A percentile compares a stretch with the other conserved stretches of the same genome.
These are phyloP conservation scores for Geranomyces michiganensis DNA, from an alignment of 192 early-diverging fungal species.

Conservation along the genomic window DNA sequence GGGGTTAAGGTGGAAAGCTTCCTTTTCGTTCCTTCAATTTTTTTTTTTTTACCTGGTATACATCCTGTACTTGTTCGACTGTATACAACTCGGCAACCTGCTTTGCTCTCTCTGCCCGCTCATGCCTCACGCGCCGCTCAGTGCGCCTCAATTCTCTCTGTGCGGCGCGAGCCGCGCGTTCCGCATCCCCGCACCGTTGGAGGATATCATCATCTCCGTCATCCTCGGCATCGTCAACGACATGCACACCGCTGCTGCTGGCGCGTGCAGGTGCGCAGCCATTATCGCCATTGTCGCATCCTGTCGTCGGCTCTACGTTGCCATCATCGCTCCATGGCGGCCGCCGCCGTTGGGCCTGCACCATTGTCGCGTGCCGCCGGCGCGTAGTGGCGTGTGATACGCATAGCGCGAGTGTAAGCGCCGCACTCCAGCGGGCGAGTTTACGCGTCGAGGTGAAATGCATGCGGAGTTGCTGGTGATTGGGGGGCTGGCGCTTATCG, in stretches of 20 bases:
- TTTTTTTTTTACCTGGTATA: conserved; percentile 35
- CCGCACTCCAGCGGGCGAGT: conserved; percentile 28
- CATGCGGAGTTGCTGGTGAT: neutral
- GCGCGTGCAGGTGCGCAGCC: too few relatives aligned
- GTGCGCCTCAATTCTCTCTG: too few relatives aligned
- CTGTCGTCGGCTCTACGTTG: too few relatives aligned
- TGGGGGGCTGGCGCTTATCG: neutral
- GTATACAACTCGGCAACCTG: conserved; percentile 18
- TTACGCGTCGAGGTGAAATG: conserved; percentile 21
- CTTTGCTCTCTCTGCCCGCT: conserved; percentile 26
- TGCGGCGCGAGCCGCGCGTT: too few relatives aligned
- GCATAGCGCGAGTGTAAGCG: conserved; percentile 21
- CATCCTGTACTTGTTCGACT: conserved; percentile 34
- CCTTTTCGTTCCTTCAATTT: too few relatives aligned
- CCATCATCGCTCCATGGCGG: conserved; percentile 6
- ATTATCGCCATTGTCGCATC: too few relatives aligned
- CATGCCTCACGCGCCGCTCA: conserved; percentile 1
- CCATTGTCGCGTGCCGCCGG: conserved; percentile 1
- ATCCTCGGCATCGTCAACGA: neutral
- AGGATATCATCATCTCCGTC: conserved; percentile 4
- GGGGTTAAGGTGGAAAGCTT: too few relatives aligned
- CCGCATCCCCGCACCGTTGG: too few relatives aligned
- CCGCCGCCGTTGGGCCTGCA: neutral
- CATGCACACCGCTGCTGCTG: too few relatives aligned
- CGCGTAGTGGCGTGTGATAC: conserved; percentile 23